Conservation (phyloP, 768 basidiomycete genomes). For the Podaxis sp. region DNA sequence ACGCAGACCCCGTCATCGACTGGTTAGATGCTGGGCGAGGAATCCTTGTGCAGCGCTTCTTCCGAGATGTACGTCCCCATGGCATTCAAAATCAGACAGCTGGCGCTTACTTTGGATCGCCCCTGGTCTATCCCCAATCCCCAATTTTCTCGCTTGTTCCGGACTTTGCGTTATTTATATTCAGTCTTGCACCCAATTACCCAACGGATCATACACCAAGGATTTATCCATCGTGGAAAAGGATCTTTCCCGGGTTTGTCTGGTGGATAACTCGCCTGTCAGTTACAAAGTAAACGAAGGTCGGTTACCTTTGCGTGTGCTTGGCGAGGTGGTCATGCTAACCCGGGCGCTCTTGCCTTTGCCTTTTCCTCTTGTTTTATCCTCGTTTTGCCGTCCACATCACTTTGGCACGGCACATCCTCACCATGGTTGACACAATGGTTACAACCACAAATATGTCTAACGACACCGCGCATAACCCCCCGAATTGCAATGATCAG, state of each 20-base stretch:
- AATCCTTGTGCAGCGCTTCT: constrained; percentile 84
- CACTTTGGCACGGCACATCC: background rate
- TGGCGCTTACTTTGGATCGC: constrained; percentile 8
- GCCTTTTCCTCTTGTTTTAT: background rate
- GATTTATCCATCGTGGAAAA: constrained; percentile 85
- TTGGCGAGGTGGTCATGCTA: background rate
- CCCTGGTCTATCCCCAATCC: constrained; percentile 11
- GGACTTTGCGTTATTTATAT: background rate
- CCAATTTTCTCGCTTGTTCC: constrained; percentile 1
- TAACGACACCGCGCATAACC: background rate
- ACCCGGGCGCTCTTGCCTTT: background rate
- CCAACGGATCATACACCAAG: constrained; percentile 94
- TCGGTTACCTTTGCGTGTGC: constrained; percentile 33
- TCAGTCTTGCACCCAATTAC: constrained; percentile 89
- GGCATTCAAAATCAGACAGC: constrained; percentile 1
- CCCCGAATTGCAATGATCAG: constrained; percentile 38
- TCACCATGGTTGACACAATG: background rate
- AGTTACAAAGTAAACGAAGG: constrained; percentile 93
- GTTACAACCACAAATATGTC: background rate
- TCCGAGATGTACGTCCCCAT: constrained; percentile 72
- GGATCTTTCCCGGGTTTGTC: constrained; percentile 90
- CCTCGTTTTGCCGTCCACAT: constrained; percentile 9
- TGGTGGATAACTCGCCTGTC: constrained; percentile 94
- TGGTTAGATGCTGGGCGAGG: constrained; percentile 97
- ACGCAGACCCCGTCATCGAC: constrained; percentile 99